Conservation (phyloP, 306 rosid species). For the Pyrus communis region DNA sequence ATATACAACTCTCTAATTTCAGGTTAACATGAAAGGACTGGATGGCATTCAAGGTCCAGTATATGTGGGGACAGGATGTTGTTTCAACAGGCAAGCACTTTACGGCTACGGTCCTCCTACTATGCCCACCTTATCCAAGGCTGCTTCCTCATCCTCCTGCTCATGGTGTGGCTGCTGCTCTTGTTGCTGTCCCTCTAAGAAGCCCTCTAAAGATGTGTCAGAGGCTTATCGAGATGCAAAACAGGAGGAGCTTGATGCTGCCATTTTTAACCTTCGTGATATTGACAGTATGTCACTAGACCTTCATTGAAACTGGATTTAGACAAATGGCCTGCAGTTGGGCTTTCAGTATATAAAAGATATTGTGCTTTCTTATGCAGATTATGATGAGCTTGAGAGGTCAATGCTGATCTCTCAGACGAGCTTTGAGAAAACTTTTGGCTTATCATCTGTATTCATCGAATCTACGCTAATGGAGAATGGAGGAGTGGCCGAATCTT, state of each 20-base stretch:
- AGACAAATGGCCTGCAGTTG: neutral
- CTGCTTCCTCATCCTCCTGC: constrained; percentile 54
- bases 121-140: constrained; percentile 61
- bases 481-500: constrained; percentile 88
- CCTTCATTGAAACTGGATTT: constrained; percentile 5
- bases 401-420: constrained; percentile 94
- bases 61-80: constrained; percentile 94
- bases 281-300: constrained; percentile 59
- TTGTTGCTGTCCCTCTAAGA: constrained; percentile 87
- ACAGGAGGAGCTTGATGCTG: constrained; percentile 91
- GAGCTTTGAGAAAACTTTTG: constrained; percentile 97
- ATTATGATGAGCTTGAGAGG: constrained; percentile 87
- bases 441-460: constrained; percentile 82
- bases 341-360: constrained; percentile 16
- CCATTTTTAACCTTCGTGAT: constrained; percentile 87
- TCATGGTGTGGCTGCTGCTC: constrained; percentile 57
- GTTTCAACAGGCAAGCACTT: constrained; percentile 94
- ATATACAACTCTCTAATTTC: constrained; percentile 20
- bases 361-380: constrained; percentile 36
- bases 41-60: constrained; percentile 99
- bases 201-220: constrained; percentile 55
- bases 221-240: constrained; percentile 80
- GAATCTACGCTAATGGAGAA: constrained; percentile 95
- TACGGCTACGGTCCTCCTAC: constrained; percentile 93
- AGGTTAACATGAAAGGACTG: constrained; percentile 99